Conservation (phyloP, 306 rosid genomes). For the Cucurbita maxima region DNA sequence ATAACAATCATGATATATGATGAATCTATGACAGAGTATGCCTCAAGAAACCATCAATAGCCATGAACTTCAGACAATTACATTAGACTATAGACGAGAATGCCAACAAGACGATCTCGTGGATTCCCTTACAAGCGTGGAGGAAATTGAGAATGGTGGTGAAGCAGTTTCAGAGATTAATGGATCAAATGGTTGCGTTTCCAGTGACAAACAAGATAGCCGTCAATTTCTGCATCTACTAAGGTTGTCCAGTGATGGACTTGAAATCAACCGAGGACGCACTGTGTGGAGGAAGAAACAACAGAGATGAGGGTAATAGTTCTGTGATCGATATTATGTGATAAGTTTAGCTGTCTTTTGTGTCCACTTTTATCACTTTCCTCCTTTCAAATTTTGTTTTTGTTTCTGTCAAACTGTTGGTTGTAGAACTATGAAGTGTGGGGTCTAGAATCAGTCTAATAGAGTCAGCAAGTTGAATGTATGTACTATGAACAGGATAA, state of each 20-base stretch:
- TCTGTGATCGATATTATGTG: neutral
- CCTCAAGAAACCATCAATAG: slow-evolving; percentile 84
- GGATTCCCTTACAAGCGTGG: slow-evolving; percentile 65
- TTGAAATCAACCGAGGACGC: slow-evolving; percentile 78
- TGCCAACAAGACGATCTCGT: slow-evolving; percentile 70
- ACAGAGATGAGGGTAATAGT: slow-evolving; percentile 24
- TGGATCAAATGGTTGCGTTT: slow-evolving; percentile 44
- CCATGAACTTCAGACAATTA: slow-evolving; percentile 71
- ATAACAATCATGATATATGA: neutral
- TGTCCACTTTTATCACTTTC: neutral
- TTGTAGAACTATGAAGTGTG: neutral
- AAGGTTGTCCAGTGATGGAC: slow-evolving; percentile 50
- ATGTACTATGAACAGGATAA: neutral
- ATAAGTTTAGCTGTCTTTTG: neutral
- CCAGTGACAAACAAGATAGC: slow-evolving; percentile 18
- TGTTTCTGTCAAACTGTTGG: neutral
- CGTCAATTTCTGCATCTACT: slow-evolving; percentile 66
- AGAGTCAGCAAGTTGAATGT: slow-evolving; percentile 2
- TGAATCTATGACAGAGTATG: slow-evolving; percentile 44
- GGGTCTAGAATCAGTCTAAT: neutral
- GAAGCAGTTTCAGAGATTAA: slow-evolving; percentile 24
- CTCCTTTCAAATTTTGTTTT: neutral
- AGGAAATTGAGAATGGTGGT: slow-evolving; percentile 19
- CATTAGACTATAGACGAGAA: slow-evolving; percentile 90
- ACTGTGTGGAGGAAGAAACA: slow-evolving; percentile 86